Evolutionary conservation across 2,329 filamentous ascomycete species (phyloP).

Genomic region (Pseudocercospora pini-densiflorae): DNA sequence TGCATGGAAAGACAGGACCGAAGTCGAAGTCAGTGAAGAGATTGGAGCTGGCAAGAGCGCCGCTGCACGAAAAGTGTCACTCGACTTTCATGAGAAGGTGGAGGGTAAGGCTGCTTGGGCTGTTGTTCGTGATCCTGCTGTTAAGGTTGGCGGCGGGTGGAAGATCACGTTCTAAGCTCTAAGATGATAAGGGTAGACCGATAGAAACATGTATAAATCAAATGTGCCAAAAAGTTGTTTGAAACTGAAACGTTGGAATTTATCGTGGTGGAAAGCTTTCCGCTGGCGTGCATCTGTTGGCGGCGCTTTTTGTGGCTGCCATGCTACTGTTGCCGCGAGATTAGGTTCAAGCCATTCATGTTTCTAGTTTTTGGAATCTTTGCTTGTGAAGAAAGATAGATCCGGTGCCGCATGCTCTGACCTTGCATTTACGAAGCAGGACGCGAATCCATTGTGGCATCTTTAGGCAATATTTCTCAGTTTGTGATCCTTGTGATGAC

Average conservation of each 20-base stretch:
- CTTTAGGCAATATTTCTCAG: background rate
- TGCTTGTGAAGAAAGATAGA: background rate
- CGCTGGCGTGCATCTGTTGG: background rate
- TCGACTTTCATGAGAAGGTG: slow-evolving; percentile 62
- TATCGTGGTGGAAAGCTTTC: background rate
- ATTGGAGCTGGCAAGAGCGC: slow-evolving; percentile 47
- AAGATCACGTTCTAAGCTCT: slow-evolving; percentile 55
- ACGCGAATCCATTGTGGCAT: background rate
- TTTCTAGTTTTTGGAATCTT: background rate
- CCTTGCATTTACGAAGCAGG: no score
- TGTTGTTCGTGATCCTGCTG: slow-evolving; percentile 65
- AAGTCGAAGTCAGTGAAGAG: slow-evolving; percentile 68
- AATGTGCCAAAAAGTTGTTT: background rate
- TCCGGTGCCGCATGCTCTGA: background rate
- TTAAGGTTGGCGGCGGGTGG: slow-evolving; percentile 68
- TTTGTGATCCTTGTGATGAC: no score
- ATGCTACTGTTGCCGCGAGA: background rate
- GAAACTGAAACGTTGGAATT: background rate
- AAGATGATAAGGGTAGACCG: background rate
- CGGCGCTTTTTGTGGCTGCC: background rate
- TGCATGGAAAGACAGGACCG: slow-evolving; percentile 68
- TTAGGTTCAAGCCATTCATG: background rate
- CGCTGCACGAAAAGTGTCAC: slow-evolving; percentile 53
- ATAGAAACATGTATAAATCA: background rate
- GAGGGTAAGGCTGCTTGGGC: slow-evolving; percentile 65